Conservation (phyloP, 2,329 filamentous ascomycete species). For the Nigrospora osmanthi region DNA sequence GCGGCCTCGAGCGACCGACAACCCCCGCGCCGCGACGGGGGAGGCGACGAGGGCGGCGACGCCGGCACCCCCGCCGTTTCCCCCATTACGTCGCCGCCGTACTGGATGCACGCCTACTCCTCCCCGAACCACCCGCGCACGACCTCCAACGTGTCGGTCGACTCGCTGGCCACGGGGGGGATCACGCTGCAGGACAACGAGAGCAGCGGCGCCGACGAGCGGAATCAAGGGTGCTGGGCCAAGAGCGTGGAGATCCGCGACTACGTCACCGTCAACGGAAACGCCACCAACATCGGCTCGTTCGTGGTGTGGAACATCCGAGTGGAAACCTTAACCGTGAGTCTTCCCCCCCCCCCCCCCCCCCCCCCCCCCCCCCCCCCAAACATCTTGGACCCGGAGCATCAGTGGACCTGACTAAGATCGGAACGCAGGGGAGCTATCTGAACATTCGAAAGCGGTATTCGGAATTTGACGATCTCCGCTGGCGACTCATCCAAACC, state of each 20-base stretch:
- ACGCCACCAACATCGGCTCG: slow-evolving; percentile 59
- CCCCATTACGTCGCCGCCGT: slow-evolving; percentile 24
- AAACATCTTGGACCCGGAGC: not conserved
- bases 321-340: slow-evolving; percentile 76
- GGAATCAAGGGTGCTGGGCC: slow-evolving; percentile 50
- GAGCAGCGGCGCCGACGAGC: slow-evolving; percentile 35
- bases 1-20: not conserved
- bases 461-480: slow-evolving; percentile 86
- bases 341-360: slow-evolving; percentile 19
- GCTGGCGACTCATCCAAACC: slow-evolving; percentile 62
- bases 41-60: not conserved
- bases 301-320: slow-evolving; percentile 94
- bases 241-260: slow-evolving; percentile 53
- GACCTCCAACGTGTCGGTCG: slow-evolving; percentile 38
- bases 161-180: slow-evolving; percentile 39
- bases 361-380: not conserved
- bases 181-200: slow-evolving; percentile 59
- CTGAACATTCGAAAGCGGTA: slow-evolving; percentile 68
- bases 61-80: slow-evolving; percentile 9
- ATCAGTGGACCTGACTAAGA: slow-evolving; percentile 9
- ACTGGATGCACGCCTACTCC: slow-evolving; percentile 20
- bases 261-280: slow-evolving; percentile 48
- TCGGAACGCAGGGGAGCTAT: slow-evolving; percentile 39
- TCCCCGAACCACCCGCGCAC: slow-evolving; percentile 9
- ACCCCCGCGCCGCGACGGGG: not conserved